phyloP scores from a whole-genome alignment of 2,329 filamentous ascomycete species.

The Colletotrichum kahawae region DNA sequence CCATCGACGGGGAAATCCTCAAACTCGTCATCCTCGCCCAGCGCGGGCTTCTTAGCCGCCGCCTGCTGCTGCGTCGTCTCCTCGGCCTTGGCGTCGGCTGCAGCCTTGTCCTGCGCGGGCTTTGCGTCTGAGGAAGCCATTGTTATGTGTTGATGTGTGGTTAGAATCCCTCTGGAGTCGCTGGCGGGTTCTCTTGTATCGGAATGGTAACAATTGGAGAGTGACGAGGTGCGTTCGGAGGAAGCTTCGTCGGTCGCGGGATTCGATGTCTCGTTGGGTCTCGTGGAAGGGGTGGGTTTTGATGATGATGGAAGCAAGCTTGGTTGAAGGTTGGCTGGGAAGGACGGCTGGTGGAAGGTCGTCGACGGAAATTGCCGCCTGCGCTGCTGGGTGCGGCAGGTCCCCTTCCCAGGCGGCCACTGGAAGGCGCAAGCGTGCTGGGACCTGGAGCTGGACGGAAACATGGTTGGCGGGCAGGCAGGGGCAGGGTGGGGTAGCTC shows the following conservation, averaged over 20 bases:
- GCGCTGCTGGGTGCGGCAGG: not conserved
- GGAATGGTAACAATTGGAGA: not conserved
- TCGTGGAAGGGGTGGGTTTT: not conserved
- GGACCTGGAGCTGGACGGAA: not conserved
- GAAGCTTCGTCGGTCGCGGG: not conserved
- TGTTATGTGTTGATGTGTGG: not conserved
- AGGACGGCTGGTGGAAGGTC: not conserved
- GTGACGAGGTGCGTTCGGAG: not conserved
- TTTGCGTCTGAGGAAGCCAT: conserved; percentile 35
- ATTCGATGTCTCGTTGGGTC: not conserved
- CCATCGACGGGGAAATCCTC: conserved; percentile 98
- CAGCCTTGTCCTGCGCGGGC: conserved; percentile 32
- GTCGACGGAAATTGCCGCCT: conserved; percentile 19
- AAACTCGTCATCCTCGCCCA: conserved; percentile 98
- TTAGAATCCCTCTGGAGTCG: not conserved
- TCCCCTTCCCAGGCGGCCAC: not conserved
- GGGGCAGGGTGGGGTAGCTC: not conserved
- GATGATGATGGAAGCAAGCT: not conserved
- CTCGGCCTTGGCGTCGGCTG: conserved; percentile 45
- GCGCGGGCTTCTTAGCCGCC: conserved; percentile 50
- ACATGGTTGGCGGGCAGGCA: not conserved
- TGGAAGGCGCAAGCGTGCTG: conserved; percentile 1
- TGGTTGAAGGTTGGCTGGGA: not conserved
- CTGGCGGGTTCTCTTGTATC: not conserved
- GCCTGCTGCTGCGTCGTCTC: conserved; percentile 64